Base-by-base conservation (phyloP, 352 stramenopile species). In the Globisporangium cederbergense region DNA sequence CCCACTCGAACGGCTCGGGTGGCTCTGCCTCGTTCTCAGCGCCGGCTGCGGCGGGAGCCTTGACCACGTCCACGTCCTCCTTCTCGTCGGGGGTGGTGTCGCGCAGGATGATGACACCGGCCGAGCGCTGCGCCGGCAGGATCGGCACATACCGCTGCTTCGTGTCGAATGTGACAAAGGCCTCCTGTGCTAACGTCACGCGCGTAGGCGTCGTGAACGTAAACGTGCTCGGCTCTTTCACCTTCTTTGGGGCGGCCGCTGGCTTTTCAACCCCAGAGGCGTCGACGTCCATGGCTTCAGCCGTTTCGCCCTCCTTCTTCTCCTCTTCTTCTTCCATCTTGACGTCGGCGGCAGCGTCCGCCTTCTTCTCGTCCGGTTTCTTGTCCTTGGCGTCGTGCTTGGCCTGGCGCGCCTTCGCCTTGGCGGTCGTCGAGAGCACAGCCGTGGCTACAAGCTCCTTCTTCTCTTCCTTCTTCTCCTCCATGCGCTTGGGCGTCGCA, bases 391-490 rank as follows among this genome's bases (percentile, higher is more conserved):
- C 90, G 60, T 97, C 90, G 64, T 97, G 90, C 68, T 98, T 98
- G 2, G 93, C 92, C 76, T 91, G 79, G 47, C 94, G 86, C 7
- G 95, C 96, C 69, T 98, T 99, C 9, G 97, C 93, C 74, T 99
- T 99, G 5, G 93, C 94, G 0, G 97, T 99, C 55, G 97, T 99
- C 22, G 95, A 99, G 54, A 99, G 82, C 46, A 98, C 93, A 4
- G 98, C 97, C 0, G 96, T 99, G 10, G 97, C 95, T 0, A 99
- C 96, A 22, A 97, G 79, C 73, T 99, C 97, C 73, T 99, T 99
- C 76, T 99, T 98, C 66, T 99, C 97, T 70, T 99, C 97, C 75
- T 99, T 99, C 81, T 99, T 99, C 74, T 99, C 96, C 66, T 98
- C 95, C 63, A 99, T 81, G 40, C 91, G 95, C 82, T 99, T 99